Percentiles rank a stretch among this genome's conserved stretches.
phyloP scores from a whole-genome alignment of 257 asterid species.

The Solanum paucissectum region DNA sequence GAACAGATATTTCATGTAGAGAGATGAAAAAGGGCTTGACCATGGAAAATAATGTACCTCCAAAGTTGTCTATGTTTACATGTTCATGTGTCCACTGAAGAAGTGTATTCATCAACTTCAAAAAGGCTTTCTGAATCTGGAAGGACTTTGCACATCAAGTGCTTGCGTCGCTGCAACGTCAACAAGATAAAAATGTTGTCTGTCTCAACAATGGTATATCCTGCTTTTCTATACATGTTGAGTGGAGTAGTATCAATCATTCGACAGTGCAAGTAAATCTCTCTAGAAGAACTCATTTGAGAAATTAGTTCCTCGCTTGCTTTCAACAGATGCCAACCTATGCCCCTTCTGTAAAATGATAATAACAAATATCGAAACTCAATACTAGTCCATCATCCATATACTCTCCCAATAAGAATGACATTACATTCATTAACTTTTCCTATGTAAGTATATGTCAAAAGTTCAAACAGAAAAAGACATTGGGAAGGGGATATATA shows the following conservation, averaged over 20 bases:
- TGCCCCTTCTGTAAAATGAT: conserved; percentile 64
- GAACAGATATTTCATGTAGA: background rate
- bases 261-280: conserved; percentile 85
- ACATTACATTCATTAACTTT: background rate
- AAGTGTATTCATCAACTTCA: conserved; percentile 23
- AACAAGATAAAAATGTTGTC: conserved; percentile 66
- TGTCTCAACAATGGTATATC: conserved; percentile 64
- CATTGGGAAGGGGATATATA: background rate
- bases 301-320: conserved; percentile 80
- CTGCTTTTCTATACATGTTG: conserved; percentile 76
- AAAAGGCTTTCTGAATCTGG: conserved; percentile 29
- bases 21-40: background rate
- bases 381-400: background rate
- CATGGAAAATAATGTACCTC: background rate
- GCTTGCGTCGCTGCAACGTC: conserved; percentile 80
- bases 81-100: conserved; percentile 12
- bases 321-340: conserved; percentile 84
- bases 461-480: background rate
- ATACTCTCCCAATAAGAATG: background rate
- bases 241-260: conserved; percentile 75
- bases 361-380: background rate
- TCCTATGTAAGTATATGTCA: background rate
- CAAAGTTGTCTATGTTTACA: background rate
- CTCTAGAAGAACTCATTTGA: conserved; percentile 58
- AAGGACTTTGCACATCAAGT: conserved; percentile 75